Base-by-base conservation (phyloP, 768 basidiomycete genomes). In the Mycena chlorophos region DNA sequence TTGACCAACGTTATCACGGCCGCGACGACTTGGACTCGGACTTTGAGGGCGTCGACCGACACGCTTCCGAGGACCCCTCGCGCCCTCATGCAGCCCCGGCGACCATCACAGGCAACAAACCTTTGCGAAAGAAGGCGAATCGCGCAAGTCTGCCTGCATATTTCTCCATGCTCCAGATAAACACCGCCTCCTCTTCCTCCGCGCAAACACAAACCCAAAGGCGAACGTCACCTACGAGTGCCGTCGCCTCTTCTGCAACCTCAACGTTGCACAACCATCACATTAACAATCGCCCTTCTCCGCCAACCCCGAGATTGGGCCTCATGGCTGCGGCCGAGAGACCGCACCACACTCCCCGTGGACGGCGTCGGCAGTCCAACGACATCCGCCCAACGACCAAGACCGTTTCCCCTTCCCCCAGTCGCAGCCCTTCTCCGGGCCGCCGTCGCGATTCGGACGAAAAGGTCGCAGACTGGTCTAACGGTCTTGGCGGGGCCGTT, bases 141-240 rank as follows among this genome's bases (percentile, higher is more conserved):
- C 86, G 88, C 67, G 83, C 84, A 42, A 87, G 84, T 67, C 79
- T 91, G 26, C 88, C 88, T 20, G 81, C 86, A 19, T 88, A 84
- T 70, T 91, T 91, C 68, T 88, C 87, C 45, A 76, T 89, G 55
- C 78, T 91, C 34, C 81, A 84, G 66, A 73, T 84, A 61, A 73
- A 71, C 60, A 77, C 76, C 47, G 63, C 75, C n/a, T n/a, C n/a
- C n/a, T n/a, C n/a, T n/a, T n/a, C n/a, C n/a, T n/a, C n/a, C n/a
- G n/a, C n/a, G n/a, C n/a, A n/a, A n/a, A n/a, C n/a, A n/a, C n/a
- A 17, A 57, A 49, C 10, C 45, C 30, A 10, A 6, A 37, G 47
- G 17, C 66, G 29, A 55, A 65, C 23, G 64, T 71, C 47, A 60
- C 68, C 47, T 68, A 69, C 63, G 55, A 73, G 42, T 75, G 27